phyloP scores from a whole-genome alignment of 768 basidiomycete genomes.

The Termitomyces sp. region DNA sequence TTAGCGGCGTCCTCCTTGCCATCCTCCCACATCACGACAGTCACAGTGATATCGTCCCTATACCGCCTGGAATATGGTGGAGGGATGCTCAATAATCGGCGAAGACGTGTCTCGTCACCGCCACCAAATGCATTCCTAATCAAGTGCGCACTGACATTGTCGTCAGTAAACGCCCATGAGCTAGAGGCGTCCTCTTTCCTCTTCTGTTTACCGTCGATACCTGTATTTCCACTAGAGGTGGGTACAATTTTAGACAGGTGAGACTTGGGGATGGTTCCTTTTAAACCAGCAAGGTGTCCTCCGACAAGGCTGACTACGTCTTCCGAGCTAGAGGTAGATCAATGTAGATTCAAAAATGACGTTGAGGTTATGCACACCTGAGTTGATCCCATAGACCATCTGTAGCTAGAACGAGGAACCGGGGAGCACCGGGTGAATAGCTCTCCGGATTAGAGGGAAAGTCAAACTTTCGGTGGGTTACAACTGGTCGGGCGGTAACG shows the following conservation, averaged over 20 bases:
- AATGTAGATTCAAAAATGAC: background rate
- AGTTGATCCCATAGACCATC: slow-evolving; percentile 78
- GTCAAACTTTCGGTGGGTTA: slow-evolving; percentile 69
- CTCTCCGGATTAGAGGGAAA: slow-evolving; percentile 34
- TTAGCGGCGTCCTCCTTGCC: slow-evolving; percentile 41
- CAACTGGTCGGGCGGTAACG: slow-evolving; percentile 78
- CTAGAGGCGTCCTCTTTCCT: slow-evolving; percentile 32
- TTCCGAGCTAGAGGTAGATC: slow-evolving; percentile 49
- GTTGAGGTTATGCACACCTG: slow-evolving; percentile 25
- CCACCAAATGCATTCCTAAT: slow-evolving; percentile 94
- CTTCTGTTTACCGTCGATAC: slow-evolving; percentile 63
- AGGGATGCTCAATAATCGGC: slow-evolving; percentile 74
- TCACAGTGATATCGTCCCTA: slow-evolving; percentile 83
- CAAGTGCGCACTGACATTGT: slow-evolving; percentile 75
- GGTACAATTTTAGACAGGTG: slow-evolving; percentile 51
- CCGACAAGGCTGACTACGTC: slow-evolving; percentile 87
- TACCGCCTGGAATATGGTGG: slow-evolving; percentile 70
- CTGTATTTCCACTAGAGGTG: slow-evolving; percentile 46
- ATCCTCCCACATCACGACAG: slow-evolving; percentile 82
- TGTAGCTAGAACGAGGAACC: slow-evolving; percentile 87
- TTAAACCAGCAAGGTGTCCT: slow-evolving; percentile 70
- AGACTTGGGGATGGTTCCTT: slow-evolving; percentile 58
- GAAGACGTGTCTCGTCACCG: slow-evolving; percentile 53
- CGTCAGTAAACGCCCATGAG: slow-evolving; percentile 76
- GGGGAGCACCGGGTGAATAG: slow-evolving; percentile 28